Evolutionary conservation across 169 alveolate genomes (phyloP).

Genomic region (Babesia gibsoni): DNA sequence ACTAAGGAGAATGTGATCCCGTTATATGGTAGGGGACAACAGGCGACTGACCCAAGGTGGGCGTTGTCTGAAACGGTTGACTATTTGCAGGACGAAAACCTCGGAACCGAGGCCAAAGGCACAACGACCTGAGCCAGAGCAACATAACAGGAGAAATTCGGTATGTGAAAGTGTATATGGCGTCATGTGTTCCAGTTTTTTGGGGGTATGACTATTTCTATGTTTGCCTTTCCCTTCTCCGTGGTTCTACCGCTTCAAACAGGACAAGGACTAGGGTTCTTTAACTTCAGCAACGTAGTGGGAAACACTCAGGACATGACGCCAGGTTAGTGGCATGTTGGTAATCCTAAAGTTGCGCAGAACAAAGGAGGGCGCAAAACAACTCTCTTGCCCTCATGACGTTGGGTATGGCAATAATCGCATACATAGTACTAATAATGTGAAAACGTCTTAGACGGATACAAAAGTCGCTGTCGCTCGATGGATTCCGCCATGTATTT

Average conservation of each 20-base stretch:
- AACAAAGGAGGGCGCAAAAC: constrained; percentile 53
- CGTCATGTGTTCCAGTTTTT: constrained; percentile 4
- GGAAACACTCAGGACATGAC: constrained; percentile 30
- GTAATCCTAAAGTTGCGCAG: not conserved
- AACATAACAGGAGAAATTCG: not conserved
- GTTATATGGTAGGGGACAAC: constrained; percentile 82
- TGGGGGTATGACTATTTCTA: constrained; percentile 42
- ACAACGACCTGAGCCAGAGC: constrained; percentile 35
- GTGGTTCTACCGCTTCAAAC: constrained; percentile 20
- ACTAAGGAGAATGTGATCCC: constrained; percentile 90
- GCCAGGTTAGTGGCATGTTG: constrained; percentile 19
- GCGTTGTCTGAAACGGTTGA: not conserved
- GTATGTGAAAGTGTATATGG: not conserved
- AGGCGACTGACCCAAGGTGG: constrained; percentile 75
- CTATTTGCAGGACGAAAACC: constrained; percentile 24
- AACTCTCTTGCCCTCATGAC: constrained; percentile 34
- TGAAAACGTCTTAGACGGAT: no score
- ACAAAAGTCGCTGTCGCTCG: no score
- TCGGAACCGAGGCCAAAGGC: constrained; percentile 59
- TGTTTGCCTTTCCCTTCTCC: constrained; percentile 57
- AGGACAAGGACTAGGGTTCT: not conserved
- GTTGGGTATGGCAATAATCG: constrained; percentile 41
- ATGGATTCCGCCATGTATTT: no score
- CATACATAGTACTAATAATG: constrained; percentile 28
- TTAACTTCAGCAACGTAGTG: not conserved